phyloP scores from a whole-genome alignment of 73 alveolate species.

The Blepharisma japonicum region DNA sequence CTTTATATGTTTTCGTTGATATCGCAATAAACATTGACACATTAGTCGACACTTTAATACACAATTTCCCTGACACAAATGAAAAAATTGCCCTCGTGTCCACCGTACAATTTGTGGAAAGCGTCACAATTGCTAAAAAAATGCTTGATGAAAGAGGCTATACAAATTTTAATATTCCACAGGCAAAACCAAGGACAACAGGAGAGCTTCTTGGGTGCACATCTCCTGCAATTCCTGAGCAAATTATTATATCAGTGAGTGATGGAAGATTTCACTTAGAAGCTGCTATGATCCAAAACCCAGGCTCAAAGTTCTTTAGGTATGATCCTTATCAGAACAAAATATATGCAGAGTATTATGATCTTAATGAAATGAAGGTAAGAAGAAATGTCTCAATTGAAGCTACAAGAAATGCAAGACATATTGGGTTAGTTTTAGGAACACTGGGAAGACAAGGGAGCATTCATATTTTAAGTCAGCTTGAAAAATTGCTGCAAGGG shows the following conservation, averaged over 20 bases:
- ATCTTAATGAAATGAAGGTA: slow-evolving; percentile 77
- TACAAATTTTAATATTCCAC: slow-evolving; percentile 67
- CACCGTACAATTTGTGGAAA: slow-evolving; percentile 74
- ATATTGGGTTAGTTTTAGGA: slow-evolving; percentile 90
- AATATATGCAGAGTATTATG: slow-evolving; percentile 86
- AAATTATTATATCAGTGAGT: slow-evolving; percentile 82
- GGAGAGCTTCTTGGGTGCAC: slow-evolving; percentile 99
- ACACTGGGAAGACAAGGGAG: slow-evolving; percentile 99
- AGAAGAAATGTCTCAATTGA: slow-evolving; percentile 79
- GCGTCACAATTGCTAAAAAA: slow-evolving; percentile 58
- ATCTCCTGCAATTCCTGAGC: slow-evolving; percentile 85
- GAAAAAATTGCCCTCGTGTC: slow-evolving; percentile 58
- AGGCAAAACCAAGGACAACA: slow-evolving; percentile 94
- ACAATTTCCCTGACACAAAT: slow-evolving; percentile 70
- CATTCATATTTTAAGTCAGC: slow-evolving; percentile 79
- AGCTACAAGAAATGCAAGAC: slow-evolving; percentile 67
- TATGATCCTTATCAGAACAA: slow-evolving; percentile 90
- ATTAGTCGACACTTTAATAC: slow-evolving; percentile 71
- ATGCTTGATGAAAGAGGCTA: slow-evolving; percentile 69
- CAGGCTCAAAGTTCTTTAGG: slow-evolving; percentile 39
- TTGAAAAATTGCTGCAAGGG: slow-evolving; percentile 73
- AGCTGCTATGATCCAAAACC: slow-evolving; percentile 97
- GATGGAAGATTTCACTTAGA: slow-evolving; percentile 99
- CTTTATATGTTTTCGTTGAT: slow-evolving; percentile 94
- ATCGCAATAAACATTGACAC: slow-evolving; percentile 85